A percentile compares a stretch with the other conserved stretches of the same genome.
These are phyloP conservation scores for Chaetomiaceae sp. DNA, from an alignment of 2,329 filamentous ascomycete genomes.

Conservation along the genomic window DNA sequence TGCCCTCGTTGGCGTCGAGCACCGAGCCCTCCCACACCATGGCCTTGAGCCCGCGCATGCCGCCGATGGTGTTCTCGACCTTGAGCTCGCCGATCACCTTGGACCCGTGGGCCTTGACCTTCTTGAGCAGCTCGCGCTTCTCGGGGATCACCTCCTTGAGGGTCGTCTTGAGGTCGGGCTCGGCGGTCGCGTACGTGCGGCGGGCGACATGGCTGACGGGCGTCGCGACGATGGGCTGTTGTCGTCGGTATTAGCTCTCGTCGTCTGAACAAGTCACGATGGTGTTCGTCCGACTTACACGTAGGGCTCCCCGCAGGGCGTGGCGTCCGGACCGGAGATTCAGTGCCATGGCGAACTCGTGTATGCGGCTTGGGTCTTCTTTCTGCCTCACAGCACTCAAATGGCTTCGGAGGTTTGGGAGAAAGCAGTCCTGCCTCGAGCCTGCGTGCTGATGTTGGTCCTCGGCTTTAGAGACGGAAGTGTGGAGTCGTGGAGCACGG, in stretches of 20 bases:
- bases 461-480: constrained; percentile 1
- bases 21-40: constrained; percentile 99
- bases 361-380: neutral
- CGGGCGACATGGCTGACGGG: constrained; percentile 26
- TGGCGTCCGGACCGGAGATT: constrained; percentile 57
- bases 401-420: neutral
- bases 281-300: constrained; percentile 43
- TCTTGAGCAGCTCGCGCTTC: constrained; percentile 89
- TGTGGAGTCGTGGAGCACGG: neutral
- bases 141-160: constrained; percentile 80
- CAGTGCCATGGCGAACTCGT: constrained; percentile 48
- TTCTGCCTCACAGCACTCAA: neutral
- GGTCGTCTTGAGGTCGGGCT: constrained; percentile 85
- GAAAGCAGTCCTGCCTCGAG: neutral
- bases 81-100: constrained; percentile 90
- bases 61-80: constrained; percentile 88
- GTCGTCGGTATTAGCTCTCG: neutral
- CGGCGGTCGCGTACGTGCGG: constrained; percentile 66
- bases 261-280: neutral
- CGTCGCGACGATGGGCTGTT: constrained; percentile 12
- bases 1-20: constrained; percentile 92
- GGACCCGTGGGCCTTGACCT: constrained; percentile 79
- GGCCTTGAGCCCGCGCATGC: constrained; percentile 94
- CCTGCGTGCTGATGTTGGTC: neutral
- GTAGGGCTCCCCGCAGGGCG: constrained; percentile 59